A percentile compares a stretch with the other conserved stretches of the same genome.
Conservation (phyloP, 495 filamentous ascomycete species). For the Penicillium robsamsonii region DNA sequence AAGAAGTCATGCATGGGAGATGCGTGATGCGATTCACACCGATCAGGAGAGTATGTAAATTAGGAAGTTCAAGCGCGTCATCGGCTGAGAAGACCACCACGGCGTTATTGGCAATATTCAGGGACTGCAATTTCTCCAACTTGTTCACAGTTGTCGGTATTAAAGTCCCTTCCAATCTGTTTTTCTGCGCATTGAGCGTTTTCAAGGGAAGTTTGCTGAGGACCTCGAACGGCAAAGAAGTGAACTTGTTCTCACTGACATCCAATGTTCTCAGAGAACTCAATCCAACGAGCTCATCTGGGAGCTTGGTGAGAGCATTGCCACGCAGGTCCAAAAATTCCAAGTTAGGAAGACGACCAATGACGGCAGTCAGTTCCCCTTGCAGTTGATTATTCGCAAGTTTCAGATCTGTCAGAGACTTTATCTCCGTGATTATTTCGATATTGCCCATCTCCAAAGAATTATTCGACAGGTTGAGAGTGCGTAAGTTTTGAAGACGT, state of each 20-base stretch:
- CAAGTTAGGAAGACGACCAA: slow-evolving; percentile 61
- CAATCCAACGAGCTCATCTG: slow-evolving; percentile 62
- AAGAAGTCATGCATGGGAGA: slow-evolving; percentile 68
- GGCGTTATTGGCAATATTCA: slow-evolving; percentile 77
- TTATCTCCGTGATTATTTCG: slow-evolving; percentile 68
- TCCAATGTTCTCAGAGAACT: slow-evolving; percentile 69
- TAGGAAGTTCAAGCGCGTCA: slow-evolving; percentile 59
- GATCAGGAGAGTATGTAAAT: slow-evolving; percentile 69
- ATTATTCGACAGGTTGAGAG: slow-evolving; percentile 85
- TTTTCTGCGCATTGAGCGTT: slow-evolving; percentile 76
- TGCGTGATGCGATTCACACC: slow-evolving; percentile 70
- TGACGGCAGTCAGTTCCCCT: slow-evolving; percentile 57
- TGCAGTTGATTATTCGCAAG: slow-evolving; percentile 74
- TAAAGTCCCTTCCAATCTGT: slow-evolving; percentile 70
- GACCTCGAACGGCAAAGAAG: slow-evolving; percentile 63
- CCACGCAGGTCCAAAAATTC: slow-evolving; percentile 78
- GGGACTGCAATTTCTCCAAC: slow-evolving; percentile 61
- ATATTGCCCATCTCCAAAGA: slow-evolving; percentile 67
- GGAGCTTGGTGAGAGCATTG: slow-evolving; percentile 78
- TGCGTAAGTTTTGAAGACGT: slow-evolving; percentile 67
- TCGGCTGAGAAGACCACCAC: slow-evolving; percentile 55
- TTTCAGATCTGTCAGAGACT: slow-evolving; percentile 71
- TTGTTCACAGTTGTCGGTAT: slow-evolving; percentile 58
- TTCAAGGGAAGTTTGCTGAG: slow-evolving; percentile 65
- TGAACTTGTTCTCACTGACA: slow-evolving; percentile 71